phyloP scores from a whole-genome alignment of 345 rosid species.

The Aquilaria sinensis region DNA sequence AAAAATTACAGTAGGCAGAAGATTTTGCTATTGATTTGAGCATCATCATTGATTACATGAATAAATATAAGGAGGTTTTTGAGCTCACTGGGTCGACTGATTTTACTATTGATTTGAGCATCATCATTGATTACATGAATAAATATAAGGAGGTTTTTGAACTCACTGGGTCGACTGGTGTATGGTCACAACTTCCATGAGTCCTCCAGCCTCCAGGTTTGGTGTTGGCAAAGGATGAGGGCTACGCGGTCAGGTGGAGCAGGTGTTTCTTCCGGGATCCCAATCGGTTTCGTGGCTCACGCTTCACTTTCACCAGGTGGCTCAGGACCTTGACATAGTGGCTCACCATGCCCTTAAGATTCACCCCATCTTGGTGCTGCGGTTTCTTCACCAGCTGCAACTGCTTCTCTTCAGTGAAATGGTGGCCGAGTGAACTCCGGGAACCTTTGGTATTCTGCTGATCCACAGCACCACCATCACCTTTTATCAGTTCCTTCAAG shows the following conservation, averaged over 20 bases:
- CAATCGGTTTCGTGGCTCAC: slow-evolving; percentile 11
- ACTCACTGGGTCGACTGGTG: no score
- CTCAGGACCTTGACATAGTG: slow-evolving; percentile 53
- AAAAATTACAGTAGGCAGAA: no score
- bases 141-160: no score
- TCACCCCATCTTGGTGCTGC: slow-evolving; percentile 27
- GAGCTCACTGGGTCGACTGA: no score
- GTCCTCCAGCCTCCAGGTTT: no score
- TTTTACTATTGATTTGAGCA: no score
- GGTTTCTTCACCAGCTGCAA: slow-evolving; percentile 40
- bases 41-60: no score
- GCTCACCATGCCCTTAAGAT: slow-evolving; percentile 55
- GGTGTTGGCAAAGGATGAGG: no score
- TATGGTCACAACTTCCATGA: no score
- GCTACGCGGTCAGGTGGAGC: slow-evolving; percentile 19
- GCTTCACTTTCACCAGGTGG: slow-evolving; percentile 49
- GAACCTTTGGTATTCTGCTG: slow-evolving; percentile 9
- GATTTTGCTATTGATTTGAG: no score
- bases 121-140: no score
- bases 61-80: no score
- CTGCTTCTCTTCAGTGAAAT: slow-evolving; percentile 39
- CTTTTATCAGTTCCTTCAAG: slow-evolving; percentile 53
- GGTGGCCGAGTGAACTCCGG: slow-evolving; percentile 44
- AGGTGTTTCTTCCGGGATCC: slow-evolving; percentile 20
- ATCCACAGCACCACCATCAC: slow-evolving; percentile 17